Evolutionary conservation across 495 filamentous ascomycete species (phyloP).

Genomic region (Neurospora africana): DNA sequence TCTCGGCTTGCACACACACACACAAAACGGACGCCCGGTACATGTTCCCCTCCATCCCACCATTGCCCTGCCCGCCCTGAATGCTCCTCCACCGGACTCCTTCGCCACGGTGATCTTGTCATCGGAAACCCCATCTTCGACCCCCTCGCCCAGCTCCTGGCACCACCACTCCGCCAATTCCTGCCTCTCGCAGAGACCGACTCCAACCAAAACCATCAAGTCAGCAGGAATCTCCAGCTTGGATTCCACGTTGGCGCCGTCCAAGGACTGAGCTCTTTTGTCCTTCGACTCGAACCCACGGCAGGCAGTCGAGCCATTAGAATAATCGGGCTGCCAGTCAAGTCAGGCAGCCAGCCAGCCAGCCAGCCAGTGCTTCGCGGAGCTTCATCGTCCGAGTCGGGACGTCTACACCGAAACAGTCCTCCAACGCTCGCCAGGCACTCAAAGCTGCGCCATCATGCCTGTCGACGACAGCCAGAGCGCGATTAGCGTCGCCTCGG

Average conservation of each 20-base stretch:
- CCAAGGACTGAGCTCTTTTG: background rate
- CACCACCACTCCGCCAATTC: background rate
- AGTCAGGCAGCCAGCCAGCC: background rate
- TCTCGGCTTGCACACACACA: background rate
- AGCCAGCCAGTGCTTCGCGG: background rate
- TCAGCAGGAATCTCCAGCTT: background rate
- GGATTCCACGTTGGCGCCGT: background rate
- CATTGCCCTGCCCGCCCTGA: background rate
- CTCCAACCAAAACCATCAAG: background rate
- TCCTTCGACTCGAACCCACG: background rate
- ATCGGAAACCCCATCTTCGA: background rate
- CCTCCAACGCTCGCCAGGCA: background rate
- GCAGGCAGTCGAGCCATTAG: background rate
- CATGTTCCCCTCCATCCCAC: background rate
- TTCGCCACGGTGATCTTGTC: background rate
- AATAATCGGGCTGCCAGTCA: background rate
- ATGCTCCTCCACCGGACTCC: background rate
- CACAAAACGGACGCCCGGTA: background rate
- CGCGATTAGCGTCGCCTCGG: constrained; percentile 1
- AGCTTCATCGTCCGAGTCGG: background rate
- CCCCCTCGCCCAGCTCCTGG: background rate
- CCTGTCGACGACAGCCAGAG: constrained; percentile 7
- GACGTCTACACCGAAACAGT: background rate
- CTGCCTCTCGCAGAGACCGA: background rate
- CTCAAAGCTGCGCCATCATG: constrained; percentile 1